Evolutionary conservation across 345 rosid genomes (phyloP).

Genomic region (Camelina neglecta): DNA sequence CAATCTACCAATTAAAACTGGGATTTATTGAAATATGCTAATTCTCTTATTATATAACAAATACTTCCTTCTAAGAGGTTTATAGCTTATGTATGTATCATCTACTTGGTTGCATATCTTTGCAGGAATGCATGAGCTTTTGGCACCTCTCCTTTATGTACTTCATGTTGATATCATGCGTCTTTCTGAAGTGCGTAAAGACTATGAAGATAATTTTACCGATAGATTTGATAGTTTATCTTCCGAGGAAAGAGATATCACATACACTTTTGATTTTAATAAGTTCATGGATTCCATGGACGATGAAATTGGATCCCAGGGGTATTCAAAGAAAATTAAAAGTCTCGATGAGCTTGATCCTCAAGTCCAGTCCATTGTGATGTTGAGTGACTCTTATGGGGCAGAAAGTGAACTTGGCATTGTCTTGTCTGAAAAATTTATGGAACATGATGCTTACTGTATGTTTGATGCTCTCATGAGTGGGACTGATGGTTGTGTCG

Average conservation of each 20-base stretch:
- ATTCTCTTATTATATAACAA: background rate
- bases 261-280: conserved; percentile 68
- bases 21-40: background rate
- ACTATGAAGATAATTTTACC: conserved; percentile 71
- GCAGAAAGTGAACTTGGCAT: conserved; percentile 91
- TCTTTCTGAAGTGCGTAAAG: conserved; percentile 72
- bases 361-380: conserved; percentile 63
- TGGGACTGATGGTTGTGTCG: conserved; percentile 67
- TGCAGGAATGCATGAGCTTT: conserved; percentile 90
- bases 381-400: conserved; percentile 80
- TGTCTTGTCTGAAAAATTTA: conserved; percentile 85
- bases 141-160: conserved; percentile 86
- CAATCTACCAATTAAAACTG: no score
- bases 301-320: conserved; percentile 54
- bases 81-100: background rate
- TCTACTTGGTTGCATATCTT: background rate
- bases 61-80: background rate
- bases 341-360: conserved; percentile 79
- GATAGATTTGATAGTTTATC: conserved; percentile 81
- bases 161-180: conserved; percentile 73
- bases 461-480: conserved; percentile 92
- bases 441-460: conserved; percentile 92
- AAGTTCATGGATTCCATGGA: conserved; percentile 63
- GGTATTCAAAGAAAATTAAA: conserved; percentile 50
- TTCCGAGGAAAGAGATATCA: conserved; percentile 64